Conservation (phyloP, 2,329 filamentous ascomycete genomes). For the Ceratocystis diversiconidia region DNA sequence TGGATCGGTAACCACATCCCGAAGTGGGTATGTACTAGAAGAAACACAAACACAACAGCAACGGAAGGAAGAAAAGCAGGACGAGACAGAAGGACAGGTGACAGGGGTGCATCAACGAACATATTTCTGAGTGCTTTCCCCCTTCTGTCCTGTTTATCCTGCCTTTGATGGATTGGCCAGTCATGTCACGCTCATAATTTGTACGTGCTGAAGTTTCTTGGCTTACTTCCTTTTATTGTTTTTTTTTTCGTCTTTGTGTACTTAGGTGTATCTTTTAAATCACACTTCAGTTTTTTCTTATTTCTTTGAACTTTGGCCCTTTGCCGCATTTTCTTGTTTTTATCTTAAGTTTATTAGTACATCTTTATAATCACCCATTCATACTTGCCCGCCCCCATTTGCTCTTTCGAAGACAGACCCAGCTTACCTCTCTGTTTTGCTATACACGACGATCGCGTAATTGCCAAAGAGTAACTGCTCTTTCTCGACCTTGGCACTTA, state of each 20-base stretch:
- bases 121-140: not conserved
- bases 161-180: not conserved
- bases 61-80: not conserved
- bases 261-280: not conserved
- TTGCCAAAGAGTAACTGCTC: not conserved
- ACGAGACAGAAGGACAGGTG: not conserved
- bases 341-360: not conserved
- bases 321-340: not conserved
- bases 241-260: not conserved
- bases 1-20: not conserved
- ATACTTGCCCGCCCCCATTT: not conserved
- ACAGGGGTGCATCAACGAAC: not conserved
- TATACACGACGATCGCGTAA: not conserved
- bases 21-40: not conserved
- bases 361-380: constrained; percentile 2
- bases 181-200: not conserved
- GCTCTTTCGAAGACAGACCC: not conserved
- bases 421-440: not conserved
- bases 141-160: constrained; percentile 1
- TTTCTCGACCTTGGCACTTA: not conserved
- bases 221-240: not conserved
- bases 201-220: not conserved
- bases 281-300: not conserved
- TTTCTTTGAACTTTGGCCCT: not conserved
- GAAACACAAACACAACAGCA: constrained; percentile 1